These are phyloP conservation scores for Moesziomyces sp. DNA, from an alignment of 1,284 basidiomycete genomes.

Conservation along the genomic window DNA sequence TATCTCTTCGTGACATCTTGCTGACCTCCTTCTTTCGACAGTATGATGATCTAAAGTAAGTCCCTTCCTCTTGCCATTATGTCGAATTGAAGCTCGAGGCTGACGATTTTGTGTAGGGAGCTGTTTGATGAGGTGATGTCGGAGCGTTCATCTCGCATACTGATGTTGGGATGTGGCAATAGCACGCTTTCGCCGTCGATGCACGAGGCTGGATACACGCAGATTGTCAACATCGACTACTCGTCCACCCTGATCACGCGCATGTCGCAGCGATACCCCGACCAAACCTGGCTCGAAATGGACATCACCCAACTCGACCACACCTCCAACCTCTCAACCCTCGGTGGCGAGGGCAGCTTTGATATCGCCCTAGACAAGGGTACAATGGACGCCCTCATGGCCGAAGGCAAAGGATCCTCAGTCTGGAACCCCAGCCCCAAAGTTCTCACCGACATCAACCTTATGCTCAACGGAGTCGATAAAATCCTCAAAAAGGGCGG, in stretches of 20 bases:
- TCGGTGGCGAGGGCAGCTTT: slow-evolving; percentile 48
- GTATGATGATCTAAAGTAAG: slow-evolving; percentile 16
- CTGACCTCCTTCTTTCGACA: background rate
- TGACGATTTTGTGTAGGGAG: slow-evolving; percentile 25
- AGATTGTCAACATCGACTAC: slow-evolving; percentile 59
- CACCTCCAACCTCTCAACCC: slow-evolving; percentile 17
- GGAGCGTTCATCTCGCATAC: slow-evolving; percentile 35
- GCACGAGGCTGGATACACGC: slow-evolving; percentile 48
- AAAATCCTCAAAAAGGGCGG: slow-evolving; percentile 53
- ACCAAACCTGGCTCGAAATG: slow-evolving; percentile 50
- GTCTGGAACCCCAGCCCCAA: slow-evolving; percentile 58
- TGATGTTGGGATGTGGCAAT: slow-evolving; percentile 66
- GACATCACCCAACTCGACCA: slow-evolving; percentile 58
- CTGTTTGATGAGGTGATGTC: slow-evolving; percentile 56
- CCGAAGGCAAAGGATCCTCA: slow-evolving; percentile 43
- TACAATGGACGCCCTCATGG: slow-evolving; percentile 66
- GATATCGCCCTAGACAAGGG: slow-evolving; percentile 65
- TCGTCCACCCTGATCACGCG: slow-evolving; percentile 50
- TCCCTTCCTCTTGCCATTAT: background rate
- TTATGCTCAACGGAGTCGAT: slow-evolving; percentile 56
- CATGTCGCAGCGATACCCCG: slow-evolving; percentile 46
- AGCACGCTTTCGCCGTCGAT: slow-evolving; percentile 56
- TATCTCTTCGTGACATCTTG: background rate
- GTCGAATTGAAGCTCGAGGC: background rate
- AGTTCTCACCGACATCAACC: slow-evolving; percentile 42